Percentiles rank a stretch among this genome's conserved stretches.
These are phyloP conservation scores for Penicillium sp. DNA, from an alignment of 2,329 filamentous ascomycete genomes.

Conservation along the genomic window DNA sequence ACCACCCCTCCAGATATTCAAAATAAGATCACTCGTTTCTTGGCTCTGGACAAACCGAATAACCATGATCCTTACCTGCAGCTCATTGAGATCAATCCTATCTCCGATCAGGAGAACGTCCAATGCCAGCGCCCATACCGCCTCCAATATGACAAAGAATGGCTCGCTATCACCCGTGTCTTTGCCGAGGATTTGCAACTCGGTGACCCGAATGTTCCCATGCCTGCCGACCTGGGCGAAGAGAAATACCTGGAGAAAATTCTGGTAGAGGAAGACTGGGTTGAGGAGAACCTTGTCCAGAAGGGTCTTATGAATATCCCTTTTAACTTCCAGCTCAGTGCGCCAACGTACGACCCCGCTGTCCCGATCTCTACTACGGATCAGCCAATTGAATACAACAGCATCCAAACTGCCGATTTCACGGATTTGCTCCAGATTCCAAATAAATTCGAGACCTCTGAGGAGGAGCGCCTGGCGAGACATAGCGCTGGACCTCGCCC, in stretches of 20 bases:
- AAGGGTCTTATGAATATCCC: conserved; percentile 66
- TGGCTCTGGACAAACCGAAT: conserved; percentile 86
- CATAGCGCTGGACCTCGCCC: conserved; percentile 58
- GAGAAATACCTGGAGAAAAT: conserved; percentile 67
- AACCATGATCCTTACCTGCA: conserved; percentile 74
- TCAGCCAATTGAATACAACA: conserved; percentile 78
- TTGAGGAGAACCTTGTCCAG: conserved; percentile 70
- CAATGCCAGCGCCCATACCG: conserved; percentile 50
- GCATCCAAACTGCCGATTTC: conserved; percentile 79
- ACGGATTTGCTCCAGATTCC: conserved; percentile 74
- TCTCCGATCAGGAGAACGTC: conserved; percentile 34
- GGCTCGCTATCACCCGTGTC: conserved; percentile 86
- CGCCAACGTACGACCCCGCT: conserved; percentile 64
- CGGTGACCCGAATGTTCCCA: conserved; percentile 56
- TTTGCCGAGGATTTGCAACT: conserved; percentile 67
- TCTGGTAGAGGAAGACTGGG: conserved; percentile 70
- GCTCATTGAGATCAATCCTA: conserved; percentile 62
- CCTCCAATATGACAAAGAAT: conserved; percentile 85
- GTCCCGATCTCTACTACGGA: conserved; percentile 58
- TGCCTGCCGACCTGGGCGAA: conserved; percentile 65
- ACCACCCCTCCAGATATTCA: conserved; percentile 71
- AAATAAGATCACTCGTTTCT: conserved; percentile 77
- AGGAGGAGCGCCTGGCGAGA: conserved; percentile 65
- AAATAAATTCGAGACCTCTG: conserved; percentile 72
- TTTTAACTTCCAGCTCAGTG: conserved; percentile 73